phyloP scores from a whole-genome alignment of 257 asterid species.

The Ophiorrhiza pumila region DNA sequence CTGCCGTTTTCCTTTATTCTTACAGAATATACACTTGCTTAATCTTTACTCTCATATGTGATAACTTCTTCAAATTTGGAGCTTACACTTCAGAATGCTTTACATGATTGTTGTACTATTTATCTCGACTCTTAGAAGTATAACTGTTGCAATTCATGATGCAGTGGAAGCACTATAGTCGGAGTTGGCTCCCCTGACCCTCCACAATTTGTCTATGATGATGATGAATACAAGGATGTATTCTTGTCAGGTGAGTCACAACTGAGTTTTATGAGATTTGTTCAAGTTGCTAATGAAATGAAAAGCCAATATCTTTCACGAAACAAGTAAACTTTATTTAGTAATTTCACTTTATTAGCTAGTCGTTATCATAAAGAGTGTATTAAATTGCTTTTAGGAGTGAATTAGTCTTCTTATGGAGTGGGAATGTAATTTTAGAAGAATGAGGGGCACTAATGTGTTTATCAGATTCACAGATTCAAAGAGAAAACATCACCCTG shows the following conservation, averaged over 20 bases:
- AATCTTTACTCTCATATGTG: neutral
- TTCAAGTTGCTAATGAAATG: neutral
- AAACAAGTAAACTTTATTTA: neutral
- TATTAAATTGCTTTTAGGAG: neutral
- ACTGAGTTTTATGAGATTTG: neutral
- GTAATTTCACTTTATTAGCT: neutral
- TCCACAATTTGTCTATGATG: slow-evolving; percentile 79
- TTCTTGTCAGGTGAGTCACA: slow-evolving; percentile 66
- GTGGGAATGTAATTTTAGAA: neutral
- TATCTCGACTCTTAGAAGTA: neutral
- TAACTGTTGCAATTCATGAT: slow-evolving; percentile 19
- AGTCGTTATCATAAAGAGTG: no score
- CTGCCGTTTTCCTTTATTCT: neutral
- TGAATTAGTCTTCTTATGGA: neutral
- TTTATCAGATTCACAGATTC: neutral
- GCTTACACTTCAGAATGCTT: neutral
- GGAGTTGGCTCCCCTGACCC: slow-evolving; percentile 96
- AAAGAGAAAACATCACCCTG: neutral
- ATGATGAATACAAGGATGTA: slow-evolving; percentile 80
- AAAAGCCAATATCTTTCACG: slow-evolving; percentile 4
- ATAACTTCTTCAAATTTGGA: neutral
- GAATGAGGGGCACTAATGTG: neutral
- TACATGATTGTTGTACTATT: neutral
- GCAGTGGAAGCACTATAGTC: slow-evolving; percentile 93
- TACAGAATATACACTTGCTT: neutral